phyloP scores from a whole-genome alignment of 2,329 filamentous ascomycete genomes.

The Penicillium sp. region DNA sequence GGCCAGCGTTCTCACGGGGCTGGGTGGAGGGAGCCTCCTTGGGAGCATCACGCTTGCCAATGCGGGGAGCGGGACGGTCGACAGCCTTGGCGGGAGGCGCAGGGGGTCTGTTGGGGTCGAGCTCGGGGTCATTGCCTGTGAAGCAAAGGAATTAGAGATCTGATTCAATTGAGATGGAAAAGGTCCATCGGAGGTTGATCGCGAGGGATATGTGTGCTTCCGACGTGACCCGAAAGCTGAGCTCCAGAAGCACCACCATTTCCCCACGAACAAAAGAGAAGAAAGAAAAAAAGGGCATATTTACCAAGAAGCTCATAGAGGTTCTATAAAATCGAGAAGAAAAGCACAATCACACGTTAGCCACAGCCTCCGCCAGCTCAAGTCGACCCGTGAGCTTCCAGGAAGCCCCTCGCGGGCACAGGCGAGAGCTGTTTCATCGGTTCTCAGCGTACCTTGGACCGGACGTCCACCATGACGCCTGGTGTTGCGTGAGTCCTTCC shows the following conservation, averaged over 20 bases:
- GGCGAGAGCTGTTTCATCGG: constrained; percentile 12
- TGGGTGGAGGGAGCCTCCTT: constrained; percentile 66
- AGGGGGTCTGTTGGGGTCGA: constrained; percentile 75
- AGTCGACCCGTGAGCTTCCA: constrained; percentile 11
- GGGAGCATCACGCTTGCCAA: constrained; percentile 85
- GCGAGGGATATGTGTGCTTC: constrained; percentile 8
- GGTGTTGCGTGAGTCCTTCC: constrained; percentile 55
- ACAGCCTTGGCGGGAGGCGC: constrained; percentile 84
- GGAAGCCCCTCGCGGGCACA: constrained; percentile 20
- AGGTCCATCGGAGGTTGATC: constrained; percentile 13
- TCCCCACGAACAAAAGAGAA: neutral
- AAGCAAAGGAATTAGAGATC: constrained; percentile 34
- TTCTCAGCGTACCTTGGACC: constrained; percentile 56
- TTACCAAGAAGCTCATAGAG: constrained; percentile 98
- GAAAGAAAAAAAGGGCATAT: constrained; percentile 35
- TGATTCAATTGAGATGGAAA: constrained; percentile 13
- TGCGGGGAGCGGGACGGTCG: constrained; percentile 79
- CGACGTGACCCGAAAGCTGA: constrained; percentile 2
- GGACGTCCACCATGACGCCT: constrained; percentile 60
- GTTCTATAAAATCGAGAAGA: constrained; percentile 67
- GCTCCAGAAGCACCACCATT: neutral
- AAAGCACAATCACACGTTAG: constrained; percentile 30
- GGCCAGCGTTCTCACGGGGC: constrained; percentile 47
- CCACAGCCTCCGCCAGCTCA: constrained; percentile 21
- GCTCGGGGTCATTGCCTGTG: constrained; percentile 72